Conservation (phyloP, 1,284 basidiomycete genomes). For the Grifola frondosa region DNA sequence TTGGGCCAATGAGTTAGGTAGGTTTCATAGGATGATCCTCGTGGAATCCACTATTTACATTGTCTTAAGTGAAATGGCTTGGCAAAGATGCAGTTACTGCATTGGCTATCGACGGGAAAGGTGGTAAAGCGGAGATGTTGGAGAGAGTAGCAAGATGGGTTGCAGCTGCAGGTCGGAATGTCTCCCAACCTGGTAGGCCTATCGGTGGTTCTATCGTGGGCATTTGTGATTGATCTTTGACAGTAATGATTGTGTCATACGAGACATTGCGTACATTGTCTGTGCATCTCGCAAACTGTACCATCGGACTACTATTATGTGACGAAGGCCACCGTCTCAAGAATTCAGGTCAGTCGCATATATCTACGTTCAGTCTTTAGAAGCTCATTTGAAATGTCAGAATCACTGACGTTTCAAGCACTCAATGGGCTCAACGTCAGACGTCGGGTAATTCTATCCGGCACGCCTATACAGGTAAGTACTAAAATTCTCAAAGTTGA, state of each 20-base stretch:
- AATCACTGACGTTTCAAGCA: conserved; percentile 87
- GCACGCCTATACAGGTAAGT: conserved; percentile 88
- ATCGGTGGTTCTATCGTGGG: neutral
- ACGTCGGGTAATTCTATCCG: conserved; percentile 95
- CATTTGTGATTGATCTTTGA: neutral
- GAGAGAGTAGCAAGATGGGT: conserved; percentile 86
- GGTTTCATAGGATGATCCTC: conserved; percentile 22
- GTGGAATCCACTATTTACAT: neutral
- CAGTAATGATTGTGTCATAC: conserved; percentile 99
- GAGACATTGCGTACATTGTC: conserved; percentile 90
- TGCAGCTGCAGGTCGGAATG: conserved; percentile 79
- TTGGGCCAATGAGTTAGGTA: conserved; percentile 96
- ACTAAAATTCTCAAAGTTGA: neutral
- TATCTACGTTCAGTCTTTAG: neutral
- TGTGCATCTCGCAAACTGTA: conserved; percentile 73
- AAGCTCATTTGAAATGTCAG: conserved; percentile 38
- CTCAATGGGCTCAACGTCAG: conserved; percentile 85
- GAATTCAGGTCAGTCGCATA: conserved; percentile 75
- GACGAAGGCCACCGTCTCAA: conserved; percentile 98
- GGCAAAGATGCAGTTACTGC: conserved; percentile 81
- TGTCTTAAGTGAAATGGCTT: conserved; percentile 81
- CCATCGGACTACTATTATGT: conserved; percentile 89
- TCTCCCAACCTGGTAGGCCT: conserved; percentile 82
- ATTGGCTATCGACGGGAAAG: conserved; percentile 89
- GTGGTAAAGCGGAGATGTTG: conserved; percentile 78